These are phyloP conservation scores for Melanopsichium pennsylvanicum DNA, from an alignment of 1,284 basidiomycete genomes.

Conservation along the genomic window DNA sequence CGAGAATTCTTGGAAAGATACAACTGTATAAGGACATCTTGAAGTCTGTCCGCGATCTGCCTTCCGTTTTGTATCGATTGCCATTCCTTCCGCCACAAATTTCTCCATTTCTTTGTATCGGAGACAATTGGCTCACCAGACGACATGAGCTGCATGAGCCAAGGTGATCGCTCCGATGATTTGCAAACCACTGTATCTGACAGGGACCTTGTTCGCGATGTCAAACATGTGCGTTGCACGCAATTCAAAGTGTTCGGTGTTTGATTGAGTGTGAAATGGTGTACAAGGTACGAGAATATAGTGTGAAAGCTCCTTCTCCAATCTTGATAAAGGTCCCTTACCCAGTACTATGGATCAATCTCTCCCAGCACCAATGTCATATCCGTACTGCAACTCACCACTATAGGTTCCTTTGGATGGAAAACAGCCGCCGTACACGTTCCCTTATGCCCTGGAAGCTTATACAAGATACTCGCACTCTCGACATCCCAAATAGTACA, in stretches of 20 bases:
- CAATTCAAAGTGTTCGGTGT: no score
- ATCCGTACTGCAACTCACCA: constrained; percentile 58
- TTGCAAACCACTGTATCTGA: constrained; percentile 18
- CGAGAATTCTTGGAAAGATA: no score
- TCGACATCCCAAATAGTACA: constrained; percentile 63
- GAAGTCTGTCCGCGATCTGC: background rate
- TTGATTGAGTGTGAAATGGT: no score
- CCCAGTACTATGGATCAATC: constrained; percentile 37
- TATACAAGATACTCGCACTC: constrained; percentile 55
- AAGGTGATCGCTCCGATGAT: background rate
- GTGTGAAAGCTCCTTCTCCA: no score
- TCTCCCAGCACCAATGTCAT: constrained; percentile 59
- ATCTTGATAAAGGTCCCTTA: no score
- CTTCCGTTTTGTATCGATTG: background rate
- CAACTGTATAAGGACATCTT: background rate
- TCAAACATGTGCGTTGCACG: constrained; percentile 20
- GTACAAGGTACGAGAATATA: no score
- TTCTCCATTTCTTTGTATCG: background rate
- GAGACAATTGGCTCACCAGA: constrained; percentile 33
- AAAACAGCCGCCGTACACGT: constrained; percentile 63
- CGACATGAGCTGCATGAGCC: constrained; percentile 21
- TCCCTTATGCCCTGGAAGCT: constrained; percentile 64
- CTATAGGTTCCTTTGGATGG: constrained; percentile 63
- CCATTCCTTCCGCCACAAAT: background rate
- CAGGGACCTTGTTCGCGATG: constrained; percentile 29